A percentile compares a stretch with the other conserved stretches of the same genome.
Evolutionary conservation across 148 eudicot species (phyloP).

Genomic region (Spergularia bocconei): DNA sequence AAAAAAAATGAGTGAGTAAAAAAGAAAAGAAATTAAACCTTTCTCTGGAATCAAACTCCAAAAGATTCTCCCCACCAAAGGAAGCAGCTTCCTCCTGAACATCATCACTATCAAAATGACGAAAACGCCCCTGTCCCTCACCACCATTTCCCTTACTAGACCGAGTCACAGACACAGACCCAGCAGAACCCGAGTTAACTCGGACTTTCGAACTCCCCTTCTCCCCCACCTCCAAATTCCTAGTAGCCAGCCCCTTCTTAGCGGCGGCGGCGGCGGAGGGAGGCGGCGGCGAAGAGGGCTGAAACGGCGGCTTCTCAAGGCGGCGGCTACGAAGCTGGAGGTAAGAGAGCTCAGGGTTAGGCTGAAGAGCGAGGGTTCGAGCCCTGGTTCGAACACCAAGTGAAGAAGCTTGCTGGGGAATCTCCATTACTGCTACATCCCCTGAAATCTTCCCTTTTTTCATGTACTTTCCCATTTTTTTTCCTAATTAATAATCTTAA

Average conservation of each 20-base stretch:
- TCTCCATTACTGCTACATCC: slow-evolving; percentile 57
- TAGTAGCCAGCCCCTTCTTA: too few relatives aligned
- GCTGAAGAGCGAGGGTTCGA: slow-evolving; percentile 66
- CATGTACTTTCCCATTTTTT: slow-evolving; percentile 63
- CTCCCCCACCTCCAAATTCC: background rate
- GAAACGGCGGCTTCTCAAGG: slow-evolving; percentile 56
- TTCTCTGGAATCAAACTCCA: slow-evolving; percentile 55
- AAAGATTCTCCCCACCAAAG: slow-evolving; percentile 75
- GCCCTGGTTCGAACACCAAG: slow-evolving; percentile 83
- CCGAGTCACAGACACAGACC: slow-evolving; percentile 11
- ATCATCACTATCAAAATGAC: slow-evolving; percentile 25
- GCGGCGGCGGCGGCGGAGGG: background rate
- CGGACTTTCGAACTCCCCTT: slow-evolving; percentile 23
- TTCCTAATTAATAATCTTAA: too few relatives aligned
- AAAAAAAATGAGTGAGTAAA: background rate
- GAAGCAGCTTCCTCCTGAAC: slow-evolving; percentile 37
- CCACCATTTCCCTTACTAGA: background rate
- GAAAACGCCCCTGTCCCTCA: slow-evolving; percentile 16
- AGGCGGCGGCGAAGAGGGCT: slow-evolving; percentile 9
- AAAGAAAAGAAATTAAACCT: slow-evolving; percentile 37
- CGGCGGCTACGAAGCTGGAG: slow-evolving; percentile 73
- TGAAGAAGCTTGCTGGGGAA: slow-evolving; percentile 34
- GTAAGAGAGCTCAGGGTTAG: slow-evolving; percentile 47
- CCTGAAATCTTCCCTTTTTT: slow-evolving; percentile 56
- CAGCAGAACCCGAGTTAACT: slow-evolving; percentile 25